Evolutionary conservation across 2,329 filamentous ascomycete species (phyloP).

Genomic region (Keithomyces neogunnii): DNA sequence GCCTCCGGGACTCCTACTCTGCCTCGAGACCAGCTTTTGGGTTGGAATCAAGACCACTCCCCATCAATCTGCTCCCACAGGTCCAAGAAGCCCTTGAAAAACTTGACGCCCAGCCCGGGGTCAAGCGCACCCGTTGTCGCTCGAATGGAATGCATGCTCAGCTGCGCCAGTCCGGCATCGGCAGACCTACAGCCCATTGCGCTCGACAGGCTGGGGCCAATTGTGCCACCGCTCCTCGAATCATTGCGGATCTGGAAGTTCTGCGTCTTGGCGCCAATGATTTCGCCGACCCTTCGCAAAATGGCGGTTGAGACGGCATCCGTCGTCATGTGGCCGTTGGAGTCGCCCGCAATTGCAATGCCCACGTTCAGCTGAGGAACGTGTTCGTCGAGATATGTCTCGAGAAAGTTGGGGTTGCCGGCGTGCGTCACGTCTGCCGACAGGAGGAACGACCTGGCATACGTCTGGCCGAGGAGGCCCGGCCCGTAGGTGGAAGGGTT

Average conservation of each 20-base stretch:
- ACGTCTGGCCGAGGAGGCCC: constrained; percentile 67
- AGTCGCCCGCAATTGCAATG: constrained; percentile 69
- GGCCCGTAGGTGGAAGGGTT: constrained; percentile 47
- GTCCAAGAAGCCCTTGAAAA: constrained; percentile 86
- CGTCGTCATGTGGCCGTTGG: constrained; percentile 94
- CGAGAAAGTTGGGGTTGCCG: constrained; percentile 87
- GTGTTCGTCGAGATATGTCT: constrained; percentile 76
- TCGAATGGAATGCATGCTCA: constrained; percentile 90
- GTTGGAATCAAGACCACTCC: constrained; percentile 51
- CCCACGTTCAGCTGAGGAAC: constrained; percentile 83
- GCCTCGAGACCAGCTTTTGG: background rate
- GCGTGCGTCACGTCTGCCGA: constrained; percentile 92
- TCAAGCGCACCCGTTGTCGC: constrained; percentile 82
- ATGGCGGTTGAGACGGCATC: constrained; percentile 79
- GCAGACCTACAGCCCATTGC: constrained; percentile 74
- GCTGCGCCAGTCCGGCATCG: constrained; percentile 81
- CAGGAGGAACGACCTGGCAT: constrained; percentile 85
- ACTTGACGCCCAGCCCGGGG: constrained; percentile 77
- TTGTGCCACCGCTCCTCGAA: constrained; percentile 78
- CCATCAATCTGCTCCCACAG: constrained; percentile 75
- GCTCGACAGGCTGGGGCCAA: constrained; percentile 83
- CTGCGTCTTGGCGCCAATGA: constrained; percentile 64
- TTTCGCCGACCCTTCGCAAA: constrained; percentile 68
- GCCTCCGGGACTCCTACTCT: background rate
- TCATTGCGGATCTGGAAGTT: constrained; percentile 95